Percentiles rank a stretch among this genome's conserved stretches.
These are phyloP conservation scores for Luvunga scandens DNA, from an alignment of 345 rosid genomes.

Conservation along the genomic window DNA sequence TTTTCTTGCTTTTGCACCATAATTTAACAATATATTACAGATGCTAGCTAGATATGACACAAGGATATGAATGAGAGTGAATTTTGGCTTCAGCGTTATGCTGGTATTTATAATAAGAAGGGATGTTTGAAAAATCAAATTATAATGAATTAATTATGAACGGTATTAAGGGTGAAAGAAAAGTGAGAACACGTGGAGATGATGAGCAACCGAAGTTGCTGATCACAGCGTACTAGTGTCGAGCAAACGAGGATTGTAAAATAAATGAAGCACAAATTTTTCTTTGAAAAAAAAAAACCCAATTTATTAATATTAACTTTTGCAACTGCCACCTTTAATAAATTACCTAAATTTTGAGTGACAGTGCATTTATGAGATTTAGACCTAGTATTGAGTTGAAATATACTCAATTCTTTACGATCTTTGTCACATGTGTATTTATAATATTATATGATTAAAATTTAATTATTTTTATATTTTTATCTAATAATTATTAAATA, in stretches of 20 bases:
- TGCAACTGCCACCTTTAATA: neutral
- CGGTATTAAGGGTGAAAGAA: too few relatives aligned
- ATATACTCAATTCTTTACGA: too few relatives aligned
- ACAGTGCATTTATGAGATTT: neutral
- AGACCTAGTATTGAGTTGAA: too few relatives aligned
- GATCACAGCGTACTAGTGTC: neutral
- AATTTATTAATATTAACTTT: neutral
- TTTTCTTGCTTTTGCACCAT: neutral
- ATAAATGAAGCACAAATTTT: neutral
- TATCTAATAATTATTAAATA: too few relatives aligned
- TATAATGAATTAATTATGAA: neutral
- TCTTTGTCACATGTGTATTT: too few relatives aligned
- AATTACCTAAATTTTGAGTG: neutral
- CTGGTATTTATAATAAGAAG: neutral
- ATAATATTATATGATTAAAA: too few relatives aligned
- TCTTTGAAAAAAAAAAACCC: neutral
- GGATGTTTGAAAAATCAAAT: neutral
- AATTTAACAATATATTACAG: neutral
- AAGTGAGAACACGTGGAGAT: neutral
- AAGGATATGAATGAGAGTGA: neutral
- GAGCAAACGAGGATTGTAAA: neutral
- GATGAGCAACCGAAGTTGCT: constrained; percentile 5
- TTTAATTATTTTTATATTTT: too few relatives aligned
- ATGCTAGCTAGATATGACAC: neutral
- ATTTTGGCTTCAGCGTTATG: neutral